Evolutionary conservation across 1,139 yeast genomes (phyloP).

Genomic region (Candida labiduridarum): DNA sequence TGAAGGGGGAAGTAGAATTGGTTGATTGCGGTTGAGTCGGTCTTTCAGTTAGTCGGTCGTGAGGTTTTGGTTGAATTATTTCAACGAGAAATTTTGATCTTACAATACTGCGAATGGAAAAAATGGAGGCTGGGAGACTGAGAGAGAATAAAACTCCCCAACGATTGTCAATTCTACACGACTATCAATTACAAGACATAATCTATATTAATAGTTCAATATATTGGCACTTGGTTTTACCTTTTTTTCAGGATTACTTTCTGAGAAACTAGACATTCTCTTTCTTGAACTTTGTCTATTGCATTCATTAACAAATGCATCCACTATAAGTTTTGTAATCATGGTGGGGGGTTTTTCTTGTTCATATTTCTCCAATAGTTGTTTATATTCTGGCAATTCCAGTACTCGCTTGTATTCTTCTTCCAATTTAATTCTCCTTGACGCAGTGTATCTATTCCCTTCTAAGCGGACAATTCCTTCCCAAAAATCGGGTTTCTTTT

Average conservation of each 20-base stretch:
- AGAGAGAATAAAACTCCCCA: background rate
- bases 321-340: conserved; percentile 6
- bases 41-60: background rate
- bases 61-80: background rate
- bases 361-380: background rate
- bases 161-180: conserved; percentile 6
- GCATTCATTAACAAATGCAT: conserved; percentile 5
- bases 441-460: background rate
- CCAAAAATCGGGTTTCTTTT: background rate
- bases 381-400: conserved; percentile 1
- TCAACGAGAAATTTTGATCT: background rate
- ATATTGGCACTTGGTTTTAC: conserved; percentile 12
- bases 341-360: background rate
- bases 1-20: background rate
- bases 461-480: background rate
- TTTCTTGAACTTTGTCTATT: conserved; percentile 12
- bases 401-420: conserved; percentile 5
- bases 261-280: conserved; percentile 10
- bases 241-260: conserved; percentile 13
- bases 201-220: conserved; percentile 17
- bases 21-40: background rate
- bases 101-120: background rate
- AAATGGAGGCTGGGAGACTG: too few species aligned
- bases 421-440: conserved; percentile 1
- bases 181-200: background rate